Evolutionary conservation across 352 stramenopile species (phyloP).

Genomic region (Pythium aphanidermatum): DNA sequence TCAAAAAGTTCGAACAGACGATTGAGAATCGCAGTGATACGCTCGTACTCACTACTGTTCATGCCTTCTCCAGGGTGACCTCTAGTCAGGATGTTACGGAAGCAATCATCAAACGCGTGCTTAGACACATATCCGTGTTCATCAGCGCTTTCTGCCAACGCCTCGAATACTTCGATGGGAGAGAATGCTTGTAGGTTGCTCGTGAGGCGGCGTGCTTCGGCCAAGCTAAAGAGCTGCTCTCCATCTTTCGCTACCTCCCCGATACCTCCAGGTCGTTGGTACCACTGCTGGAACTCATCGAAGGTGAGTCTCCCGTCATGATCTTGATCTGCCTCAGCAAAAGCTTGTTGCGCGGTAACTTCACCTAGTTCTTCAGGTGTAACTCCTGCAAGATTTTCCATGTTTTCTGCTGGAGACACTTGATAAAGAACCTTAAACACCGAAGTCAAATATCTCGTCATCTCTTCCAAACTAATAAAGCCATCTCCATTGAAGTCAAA

Average conservation of each 20-base stretch:
- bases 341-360: constrained; percentile 73
- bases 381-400: constrained; percentile 41
- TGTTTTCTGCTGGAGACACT: constrained; percentile 26
- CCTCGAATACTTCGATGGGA: constrained; percentile 73
- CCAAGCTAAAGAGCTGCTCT: constrained; percentile 72
- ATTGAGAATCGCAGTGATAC: constrained; percentile 69
- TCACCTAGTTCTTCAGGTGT: constrained; percentile 73
- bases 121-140: constrained; percentile 69
- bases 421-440: constrained; percentile 85
- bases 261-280: constrained; percentile 62
- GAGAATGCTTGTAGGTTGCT: constrained; percentile 61
- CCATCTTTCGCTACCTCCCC: constrained; percentile 72
- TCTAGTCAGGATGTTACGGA: constrained; percentile 60
- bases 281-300: constrained; percentile 86
- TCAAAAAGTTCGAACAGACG: constrained; percentile 82
- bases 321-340: constrained; percentile 58
- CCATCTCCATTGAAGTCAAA: constrained; percentile 89
- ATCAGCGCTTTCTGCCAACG: constrained; percentile 59
- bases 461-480: constrained; percentile 83
- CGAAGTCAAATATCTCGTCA: constrained; percentile 83
- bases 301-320: constrained; percentile 74
- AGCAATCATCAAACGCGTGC: constrained; percentile 69
- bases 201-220: constrained; percentile 64
- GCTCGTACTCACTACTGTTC: constrained; percentile 45
- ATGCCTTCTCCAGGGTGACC: constrained; percentile 39